Percentiles rank a stretch among this genome's conserved stretches.
Evolutionary conservation across 2,329 filamentous ascomycete species (phyloP).

Genomic region (Phyllosticta citriasiana): DNA sequence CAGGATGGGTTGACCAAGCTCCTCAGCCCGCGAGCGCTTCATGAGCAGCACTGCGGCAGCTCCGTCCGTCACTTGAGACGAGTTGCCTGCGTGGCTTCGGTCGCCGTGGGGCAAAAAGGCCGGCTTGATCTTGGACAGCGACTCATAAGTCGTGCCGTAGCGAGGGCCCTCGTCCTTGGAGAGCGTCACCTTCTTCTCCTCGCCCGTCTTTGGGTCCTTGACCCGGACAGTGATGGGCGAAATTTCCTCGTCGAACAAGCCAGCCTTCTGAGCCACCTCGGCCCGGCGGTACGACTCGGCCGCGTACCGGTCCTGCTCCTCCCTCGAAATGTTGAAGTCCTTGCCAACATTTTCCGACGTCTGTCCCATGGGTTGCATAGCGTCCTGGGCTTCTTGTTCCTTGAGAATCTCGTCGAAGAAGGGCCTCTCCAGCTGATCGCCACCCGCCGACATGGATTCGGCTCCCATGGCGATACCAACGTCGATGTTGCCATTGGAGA

Average conservation of each 20-base stretch:
- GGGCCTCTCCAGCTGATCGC: conserved; percentile 58
- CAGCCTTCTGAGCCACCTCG: conserved; percentile 80
- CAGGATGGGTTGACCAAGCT: conserved; percentile 80
- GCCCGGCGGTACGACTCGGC: conserved; percentile 81
- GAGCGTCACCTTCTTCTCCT: conserved; percentile 66
- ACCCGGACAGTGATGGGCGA: conserved; percentile 72
- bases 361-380: conserved; percentile 94
- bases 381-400: conserved; percentile 71
- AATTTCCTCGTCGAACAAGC: conserved; percentile 91
- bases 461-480: conserved; percentile 80
- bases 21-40: conserved; percentile 82
- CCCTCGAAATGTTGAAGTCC: conserved; percentile 76
- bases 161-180: conserved; percentile 85
- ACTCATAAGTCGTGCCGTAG: conserved; percentile 77
- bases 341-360: conserved; percentile 91
- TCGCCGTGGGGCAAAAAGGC: conserved; percentile 88
- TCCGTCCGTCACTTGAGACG: conserved; percentile 89
- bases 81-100: conserved; percentile 83
- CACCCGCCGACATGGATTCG: conserved; percentile 73
- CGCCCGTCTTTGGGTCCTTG: conserved; percentile 73
- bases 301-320: conserved; percentile 75
- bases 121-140: conserved; percentile 71
- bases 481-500: conserved; percentile 69
- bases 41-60: conserved; percentile 83
- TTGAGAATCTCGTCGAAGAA: conserved; percentile 68